Conservation (phyloP, 352 stramenopile species). For the Phytophthora tubulina region DNA sequence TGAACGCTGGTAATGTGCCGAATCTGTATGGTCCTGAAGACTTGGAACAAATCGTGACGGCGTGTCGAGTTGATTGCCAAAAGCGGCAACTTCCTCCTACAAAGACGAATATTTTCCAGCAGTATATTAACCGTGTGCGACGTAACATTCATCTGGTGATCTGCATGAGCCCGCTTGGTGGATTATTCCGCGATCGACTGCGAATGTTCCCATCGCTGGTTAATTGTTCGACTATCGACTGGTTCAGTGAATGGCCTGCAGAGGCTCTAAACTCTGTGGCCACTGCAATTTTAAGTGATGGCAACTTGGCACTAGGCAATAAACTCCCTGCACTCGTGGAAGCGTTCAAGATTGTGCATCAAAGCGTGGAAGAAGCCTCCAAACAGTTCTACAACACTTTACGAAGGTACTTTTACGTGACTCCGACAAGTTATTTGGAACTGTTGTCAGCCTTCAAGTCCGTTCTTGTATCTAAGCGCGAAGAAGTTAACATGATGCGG, state of each 20-base stretch:
- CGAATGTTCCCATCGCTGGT: slow-evolving; percentile 91
- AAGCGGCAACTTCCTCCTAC: slow-evolving; percentile 92
- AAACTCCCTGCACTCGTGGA: slow-evolving; percentile 68
- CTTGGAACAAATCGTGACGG: slow-evolving; percentile 92
- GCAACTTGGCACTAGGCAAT: slow-evolving; percentile 75
- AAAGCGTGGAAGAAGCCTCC: slow-evolving; percentile 88
- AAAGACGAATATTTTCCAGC: slow-evolving; percentile 95
- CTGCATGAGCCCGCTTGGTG: slow-evolving; percentile 87
- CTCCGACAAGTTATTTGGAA: slow-evolving; percentile 94
- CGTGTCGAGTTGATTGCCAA: slow-evolving; percentile 92
- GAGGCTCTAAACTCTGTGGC: slow-evolving; percentile 88
- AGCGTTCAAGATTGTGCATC: slow-evolving; percentile 89
- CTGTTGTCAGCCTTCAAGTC: slow-evolving; percentile 93
- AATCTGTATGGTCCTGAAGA: slow-evolving; percentile 95
- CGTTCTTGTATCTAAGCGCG: slow-evolving; percentile 89
- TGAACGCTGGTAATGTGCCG: slow-evolving; percentile 96
- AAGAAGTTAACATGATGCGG: slow-evolving; percentile 92
- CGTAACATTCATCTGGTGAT: slow-evolving; percentile 94
- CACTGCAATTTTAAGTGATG: slow-evolving; percentile 86
- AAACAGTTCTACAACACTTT: slow-evolving; percentile 90
- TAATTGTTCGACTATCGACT: slow-evolving; percentile 91
- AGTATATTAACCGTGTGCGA: slow-evolving; percentile 94
- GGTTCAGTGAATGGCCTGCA: slow-evolving; percentile 90
- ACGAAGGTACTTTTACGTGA: slow-evolving; percentile 94
- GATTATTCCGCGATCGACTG: slow-evolving; percentile 81